These are phyloP conservation scores for Aspergillus niger DNA, from an alignment of 2,329 filamentous ascomycete genomes.

Conservation along the genomic window DNA sequence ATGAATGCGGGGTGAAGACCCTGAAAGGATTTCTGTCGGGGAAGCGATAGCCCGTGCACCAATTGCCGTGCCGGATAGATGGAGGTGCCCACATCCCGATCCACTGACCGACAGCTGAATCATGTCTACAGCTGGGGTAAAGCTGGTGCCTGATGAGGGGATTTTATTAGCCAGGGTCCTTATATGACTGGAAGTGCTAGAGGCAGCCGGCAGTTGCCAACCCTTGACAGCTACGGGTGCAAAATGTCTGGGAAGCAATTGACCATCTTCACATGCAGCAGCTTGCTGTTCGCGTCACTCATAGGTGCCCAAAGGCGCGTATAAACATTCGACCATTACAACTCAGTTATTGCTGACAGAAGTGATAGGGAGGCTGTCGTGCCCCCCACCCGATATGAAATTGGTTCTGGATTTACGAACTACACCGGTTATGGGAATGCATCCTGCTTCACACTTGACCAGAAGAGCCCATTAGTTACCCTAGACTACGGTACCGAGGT, in stretches of 20 bases:
- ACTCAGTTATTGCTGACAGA: neutral
- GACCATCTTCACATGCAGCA: neutral
- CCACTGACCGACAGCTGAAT: no score
- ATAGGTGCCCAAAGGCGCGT: neutral
- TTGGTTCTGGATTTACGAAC: neutral
- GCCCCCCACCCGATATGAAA: neutral
- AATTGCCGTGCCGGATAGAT: no score
- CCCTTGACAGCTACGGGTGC: no score
- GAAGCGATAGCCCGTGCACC: no score
- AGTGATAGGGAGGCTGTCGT: neutral
- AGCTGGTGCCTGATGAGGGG: no score
- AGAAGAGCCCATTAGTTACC: conserved; percentile 7
- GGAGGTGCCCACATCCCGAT: no score
- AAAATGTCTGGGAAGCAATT: neutral
- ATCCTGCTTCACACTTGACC: conserved; percentile 12
- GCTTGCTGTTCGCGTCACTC: neutral
- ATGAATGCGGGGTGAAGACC: no score
- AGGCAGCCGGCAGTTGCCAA: no score
- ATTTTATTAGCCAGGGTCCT: no score
- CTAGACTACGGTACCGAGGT: conserved; percentile 22
- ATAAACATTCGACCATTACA: neutral
- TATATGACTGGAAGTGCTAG: no score
- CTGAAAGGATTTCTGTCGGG: no score
- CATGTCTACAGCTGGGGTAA: no score
- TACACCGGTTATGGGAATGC: neutral